Evolutionary conservation across 805 yeast genomes (phyloP), one percentile per base, ranked within the genome.

Genomic region (Gaillardinia entomophila): DNA sequence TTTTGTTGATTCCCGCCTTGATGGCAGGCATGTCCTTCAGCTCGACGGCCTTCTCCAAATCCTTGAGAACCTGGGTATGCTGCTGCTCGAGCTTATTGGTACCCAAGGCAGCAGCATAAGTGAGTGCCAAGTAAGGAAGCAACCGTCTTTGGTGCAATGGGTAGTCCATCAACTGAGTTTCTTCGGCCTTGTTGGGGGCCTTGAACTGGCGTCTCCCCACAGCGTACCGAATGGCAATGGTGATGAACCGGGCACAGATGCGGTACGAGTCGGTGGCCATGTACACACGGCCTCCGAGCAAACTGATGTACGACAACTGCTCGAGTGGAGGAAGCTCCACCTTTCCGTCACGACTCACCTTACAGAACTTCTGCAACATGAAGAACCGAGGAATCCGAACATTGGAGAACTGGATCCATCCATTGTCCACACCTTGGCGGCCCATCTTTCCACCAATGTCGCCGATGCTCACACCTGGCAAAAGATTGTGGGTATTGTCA

Each of bases 381-480:
- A 60, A 63, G 46, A 51, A 62, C 42, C 72, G 55, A 28, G 72
- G 72, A 39, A 66, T 57, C 41, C 67, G 50, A 24, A 66, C 72
- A 33, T 49, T 46, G 18, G 70, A 57, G 39, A 61, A 66, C 49
- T 66, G 72, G 48, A 66, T 66, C 72, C 72, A 66, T 39, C 72
- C 72, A 32, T 66, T 66, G 47, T 66, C 72, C 38, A 66, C 60
- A 43, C 72, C 72, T 41, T 64, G 66, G 51, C 72, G 64, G 41
- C 72, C 72, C 72, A 66, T 66, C 45, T 66, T 66, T 33, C 67
- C 56, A 42, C 72, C 72, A 46, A 66, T 66, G 43, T 66, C 72
- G 42, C 72, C 72, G 33, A 62, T 58, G 25, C 66, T 48, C 28
- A 66, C 56, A 42, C 72, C 72, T 28, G 71, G 70, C 53, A 55